Evolutionary conservation across 768 basidiomycete species (phyloP).

Genomic region (Russula foetens): DNA sequence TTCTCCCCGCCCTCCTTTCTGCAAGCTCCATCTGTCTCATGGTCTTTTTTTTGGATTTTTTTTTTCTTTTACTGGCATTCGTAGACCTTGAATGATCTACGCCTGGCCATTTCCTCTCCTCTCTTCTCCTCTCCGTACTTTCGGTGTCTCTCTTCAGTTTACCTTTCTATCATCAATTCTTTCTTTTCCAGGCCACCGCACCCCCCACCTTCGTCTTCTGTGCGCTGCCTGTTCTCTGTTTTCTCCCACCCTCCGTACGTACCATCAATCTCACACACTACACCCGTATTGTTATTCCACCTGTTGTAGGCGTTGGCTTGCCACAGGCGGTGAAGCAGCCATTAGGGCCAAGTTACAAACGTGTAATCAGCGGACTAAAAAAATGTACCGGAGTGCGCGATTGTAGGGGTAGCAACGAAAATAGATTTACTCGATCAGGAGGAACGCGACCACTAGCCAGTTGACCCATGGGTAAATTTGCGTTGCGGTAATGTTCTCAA

Average conservation of each 20-base stretch:
- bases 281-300: conserved; percentile 17
- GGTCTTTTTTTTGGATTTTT: background rate
- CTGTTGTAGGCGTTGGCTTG: conserved; percentile 14
- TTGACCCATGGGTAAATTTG: too few relatives aligned
- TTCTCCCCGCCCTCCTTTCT: background rate
- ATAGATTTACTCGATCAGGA: too few relatives aligned
- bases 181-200: background rate
- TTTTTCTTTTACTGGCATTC: background rate
- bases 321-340: background rate
- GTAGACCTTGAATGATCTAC: conserved; percentile 3
- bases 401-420: conserved; percentile 5
- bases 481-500: too few relatives aligned
- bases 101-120: background rate
- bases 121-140: background rate
- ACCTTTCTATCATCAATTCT: background rate
- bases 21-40: conserved; percentile 4
- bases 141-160: background rate
- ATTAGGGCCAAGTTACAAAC: conserved; percentile 7
- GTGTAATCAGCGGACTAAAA: conserved; percentile 12
- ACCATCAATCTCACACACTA: conserved; percentile 12
- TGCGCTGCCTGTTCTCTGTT: background rate
- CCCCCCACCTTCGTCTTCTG: background rate
- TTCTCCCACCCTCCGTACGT: background rate
- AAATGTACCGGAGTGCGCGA: conserved; percentile 12
- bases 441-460: too few relatives aligned